Evolutionary conservation across 2,329 filamentous ascomycete genomes (phyloP), one percentile per base, ranked within the genome.

Genomic region (Aspergillus hiratsukae): DNA sequence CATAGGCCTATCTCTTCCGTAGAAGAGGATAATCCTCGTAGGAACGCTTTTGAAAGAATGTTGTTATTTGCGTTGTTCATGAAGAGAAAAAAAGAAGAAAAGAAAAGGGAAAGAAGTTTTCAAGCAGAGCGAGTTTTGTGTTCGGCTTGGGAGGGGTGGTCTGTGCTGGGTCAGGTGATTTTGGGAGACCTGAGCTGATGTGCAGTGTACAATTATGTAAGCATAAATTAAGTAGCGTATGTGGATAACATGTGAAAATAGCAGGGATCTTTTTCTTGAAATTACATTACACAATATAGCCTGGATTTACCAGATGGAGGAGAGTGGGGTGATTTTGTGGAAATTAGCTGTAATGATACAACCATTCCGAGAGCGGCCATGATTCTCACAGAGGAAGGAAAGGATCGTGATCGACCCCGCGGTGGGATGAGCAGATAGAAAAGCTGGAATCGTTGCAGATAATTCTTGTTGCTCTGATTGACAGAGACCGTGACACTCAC

Each of bases 1-100:
- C 80, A 81, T 82, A 74, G 78, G 74, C 69, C 53, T 57, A 48
- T 52, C 52, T 19, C 50, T 51, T 46, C 58, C 56, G 51, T 63
- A 66, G 68, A 65, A 70, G 70, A 68, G 65, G 52, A 53, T 67
- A 23, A 73, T 75, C 80, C 78, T 79, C 77, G 75, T 72, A 76
- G 79, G 80, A 82, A 82, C 79, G 79, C 80, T 81, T 82, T 82
- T 79, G 66, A 73, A 71, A 79, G 80, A 80, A 81, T 78, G 78
- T 79, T 73, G 64, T 61, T 72, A 76, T 75, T 80, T 80, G 80
- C 80, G 80, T 83, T 83, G 80, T 82, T 82, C 78, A 80, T 79
- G 72, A 67, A 72, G 70, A 75, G 66, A 61, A 66, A 71, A 72
- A 66, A 63, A 66, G 66, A 66, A 68, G 64, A 61, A 66, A 65